These are phyloP conservation scores for Hyaloperonospora brassicae DNA, from an alignment of 352 stramenopile species.

Conservation along the genomic window DNA sequence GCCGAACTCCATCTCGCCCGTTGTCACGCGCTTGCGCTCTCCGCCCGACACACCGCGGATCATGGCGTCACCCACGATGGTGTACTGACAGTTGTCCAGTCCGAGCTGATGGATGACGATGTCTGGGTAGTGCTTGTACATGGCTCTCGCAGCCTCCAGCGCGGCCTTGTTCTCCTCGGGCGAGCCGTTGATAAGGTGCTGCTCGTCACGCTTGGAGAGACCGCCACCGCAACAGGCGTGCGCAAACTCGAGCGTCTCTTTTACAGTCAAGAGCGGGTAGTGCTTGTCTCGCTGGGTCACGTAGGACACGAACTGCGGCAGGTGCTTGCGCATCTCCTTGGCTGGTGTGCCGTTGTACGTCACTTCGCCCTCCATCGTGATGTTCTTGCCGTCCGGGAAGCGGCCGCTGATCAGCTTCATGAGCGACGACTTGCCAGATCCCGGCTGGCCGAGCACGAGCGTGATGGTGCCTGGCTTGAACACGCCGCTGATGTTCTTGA, in stretches of 20 bases:
- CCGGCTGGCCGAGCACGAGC: constrained; percentile 40
- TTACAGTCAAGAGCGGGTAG: constrained; percentile 37
- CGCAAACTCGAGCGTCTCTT: constrained; percentile 48
- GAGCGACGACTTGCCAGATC: constrained; percentile 41
- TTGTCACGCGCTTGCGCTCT: constrained; percentile 60
- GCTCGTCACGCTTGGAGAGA: constrained; percentile 8
- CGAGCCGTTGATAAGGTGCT: constrained; percentile 18
- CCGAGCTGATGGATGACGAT: constrained; percentile 5
- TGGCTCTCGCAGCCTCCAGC: constrained; percentile 19
- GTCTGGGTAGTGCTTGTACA: constrained; percentile 10
- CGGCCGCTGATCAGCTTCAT: constrained; percentile 43
- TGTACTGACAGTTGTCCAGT: constrained; percentile 3
- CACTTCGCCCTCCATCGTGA: constrained; percentile 27
- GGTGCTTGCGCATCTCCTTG: constrained; percentile 2
- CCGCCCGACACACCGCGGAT: constrained; percentile 53
- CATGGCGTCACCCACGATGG: constrained; percentile 18
- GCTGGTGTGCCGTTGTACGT: constrained; percentile 35
- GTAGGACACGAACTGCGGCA: constrained; percentile 39
- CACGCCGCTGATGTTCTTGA: too few species aligned
- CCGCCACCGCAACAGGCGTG: constrained; percentile 24
- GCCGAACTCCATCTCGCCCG: constrained; percentile 74
- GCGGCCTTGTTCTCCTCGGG: constrained; percentile 27
- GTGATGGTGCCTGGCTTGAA: too few species aligned
- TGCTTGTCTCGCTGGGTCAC: constrained; percentile 36
- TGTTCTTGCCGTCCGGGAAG: constrained; percentile 28